Conservation (phyloP, 2,329 filamentous ascomycete genomes). For the Ascochyta viciae-villosae region DNA sequence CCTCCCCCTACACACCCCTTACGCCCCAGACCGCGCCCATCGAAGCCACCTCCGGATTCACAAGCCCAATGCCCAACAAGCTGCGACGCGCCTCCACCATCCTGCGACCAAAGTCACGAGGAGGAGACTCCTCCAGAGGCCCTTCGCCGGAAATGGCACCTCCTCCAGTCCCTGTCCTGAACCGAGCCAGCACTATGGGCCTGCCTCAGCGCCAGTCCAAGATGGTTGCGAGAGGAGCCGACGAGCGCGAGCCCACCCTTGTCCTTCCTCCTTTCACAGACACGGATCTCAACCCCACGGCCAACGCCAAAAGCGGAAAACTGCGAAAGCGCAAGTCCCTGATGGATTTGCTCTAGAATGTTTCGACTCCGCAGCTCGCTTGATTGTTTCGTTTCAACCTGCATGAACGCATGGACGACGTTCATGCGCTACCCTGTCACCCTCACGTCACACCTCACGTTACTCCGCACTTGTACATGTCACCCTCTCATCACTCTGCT, state of each 20-base stretch:
- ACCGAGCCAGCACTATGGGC: constrained; percentile 20
- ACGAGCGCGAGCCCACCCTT: constrained; percentile 45
- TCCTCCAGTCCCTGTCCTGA: constrained; percentile 30
- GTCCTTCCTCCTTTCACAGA: constrained; percentile 43
- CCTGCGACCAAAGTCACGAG: constrained; percentile 35
- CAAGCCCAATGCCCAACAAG: constrained; percentile 29
- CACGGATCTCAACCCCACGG: constrained; percentile 22
- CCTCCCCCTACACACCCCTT: constrained; percentile 41
- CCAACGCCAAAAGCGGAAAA: constrained; percentile 34
- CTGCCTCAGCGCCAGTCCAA: constrained; percentile 26
- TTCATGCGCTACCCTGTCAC: constrained; percentile 21
- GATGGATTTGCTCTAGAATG: constrained; percentile 43
- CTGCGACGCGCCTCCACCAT: constrained; percentile 43
- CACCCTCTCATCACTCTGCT: constrained; percentile 10
- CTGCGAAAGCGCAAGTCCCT: constrained; percentile 48
- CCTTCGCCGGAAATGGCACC: constrained; percentile 35
- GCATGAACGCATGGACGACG: constrained; percentile 24
- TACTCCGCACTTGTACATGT: constrained; percentile 17
- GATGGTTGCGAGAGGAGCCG: constrained; percentile 45
- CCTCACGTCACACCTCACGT: constrained; percentile 10
- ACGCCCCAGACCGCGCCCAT: constrained; percentile 45
- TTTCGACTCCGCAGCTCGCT: constrained; percentile 20
- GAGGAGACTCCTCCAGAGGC: constrained; percentile 20
- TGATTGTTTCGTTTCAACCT: constrained; percentile 27
- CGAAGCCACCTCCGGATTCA: constrained; percentile 27